phyloP scores from a whole-genome alignment of 2,329 filamentous ascomycete genomes.

The Trichoderma breve region DNA sequence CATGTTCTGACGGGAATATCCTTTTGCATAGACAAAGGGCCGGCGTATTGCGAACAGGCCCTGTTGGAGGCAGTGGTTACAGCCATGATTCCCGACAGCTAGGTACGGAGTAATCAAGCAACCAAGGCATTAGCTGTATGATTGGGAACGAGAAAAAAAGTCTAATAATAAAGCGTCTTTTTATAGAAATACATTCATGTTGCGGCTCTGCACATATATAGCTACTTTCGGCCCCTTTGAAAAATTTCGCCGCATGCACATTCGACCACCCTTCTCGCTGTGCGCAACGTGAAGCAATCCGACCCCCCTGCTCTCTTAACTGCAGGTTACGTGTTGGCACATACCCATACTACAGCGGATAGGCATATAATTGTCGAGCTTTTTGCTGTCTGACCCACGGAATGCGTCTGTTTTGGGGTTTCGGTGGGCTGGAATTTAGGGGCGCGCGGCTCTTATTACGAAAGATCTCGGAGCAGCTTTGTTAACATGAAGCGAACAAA shows the following conservation, averaged over 20 bases:
- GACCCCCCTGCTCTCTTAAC: neutral
- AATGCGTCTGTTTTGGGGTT: neutral
- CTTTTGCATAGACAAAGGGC: conserved; percentile 14
- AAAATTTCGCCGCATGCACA: neutral
- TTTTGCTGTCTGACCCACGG: neutral
- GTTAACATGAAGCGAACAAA: neutral
- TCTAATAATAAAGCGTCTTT: neutral
- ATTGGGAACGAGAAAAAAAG: neutral
- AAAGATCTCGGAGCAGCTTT: neutral
- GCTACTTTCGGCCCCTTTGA: neutral
- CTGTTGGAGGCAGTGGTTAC: neutral
- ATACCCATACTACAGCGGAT: neutral
- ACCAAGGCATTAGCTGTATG: neutral
- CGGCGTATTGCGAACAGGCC: neutral
- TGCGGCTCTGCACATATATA: neutral
- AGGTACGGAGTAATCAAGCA: neutral
- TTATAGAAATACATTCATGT: neutral
- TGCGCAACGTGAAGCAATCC: neutral
- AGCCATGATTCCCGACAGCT: neutral
- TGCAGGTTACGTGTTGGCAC: neutral
- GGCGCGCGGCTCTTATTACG: neutral
- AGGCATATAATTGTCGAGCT: neutral
- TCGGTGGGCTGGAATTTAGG: neutral
- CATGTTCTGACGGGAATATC: conserved; percentile 5
- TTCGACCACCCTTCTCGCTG: neutral